Evolutionary conservation across 805 yeast genomes (phyloP), one percentile per base, ranked within the genome.

Genomic region (Wickerhamomyces hampshirensis): DNA sequence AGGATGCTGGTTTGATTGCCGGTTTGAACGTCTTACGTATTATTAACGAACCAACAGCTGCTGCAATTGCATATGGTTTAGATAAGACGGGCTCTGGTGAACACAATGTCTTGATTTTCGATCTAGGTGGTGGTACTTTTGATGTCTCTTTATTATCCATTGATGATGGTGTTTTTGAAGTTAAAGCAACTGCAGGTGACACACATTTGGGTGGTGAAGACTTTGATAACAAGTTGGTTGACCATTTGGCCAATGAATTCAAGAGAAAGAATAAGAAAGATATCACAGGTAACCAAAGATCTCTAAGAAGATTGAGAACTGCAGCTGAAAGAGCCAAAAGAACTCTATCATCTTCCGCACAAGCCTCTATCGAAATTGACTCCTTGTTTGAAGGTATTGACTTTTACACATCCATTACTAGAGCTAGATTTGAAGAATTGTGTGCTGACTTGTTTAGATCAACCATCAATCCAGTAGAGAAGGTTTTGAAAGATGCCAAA

Each of bases 311-410:
- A 81, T 78, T 89, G 68, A 84, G 97, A 80, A 89, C 97, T 53
- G 96, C 97, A 56, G 88, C 96, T 74, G 98, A 89, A 77, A 84
- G 98, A 71, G 98, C 98, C 50, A 89, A 89, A 94, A 87, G 98
- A 79, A 87, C 97, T 47, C 77, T 89, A 59, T 91, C 98, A 42
- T 89, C 97, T 44, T 84, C 95, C 46, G 93, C 98, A 53, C 96
- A 89, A 74, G 88, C 97, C 53, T 82, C 96, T 35, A 81, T 89
- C 56, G 98, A 89, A 75, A 87, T 89, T 61, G 98, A 89, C 72
- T 91, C 98, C 44, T 73, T 89, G 58, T 88, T 64, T 72, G 98
- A 89, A 74, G 98, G 98, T 78, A 69, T 87, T 58, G 98, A 89
- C 71, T 89, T 89, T 80, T 87, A 87, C 84, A 87, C 97, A 50